phyloP scores from a whole-genome alignment of 2,329 filamentous ascomycete species.

The Penicillium hordei region DNA sequence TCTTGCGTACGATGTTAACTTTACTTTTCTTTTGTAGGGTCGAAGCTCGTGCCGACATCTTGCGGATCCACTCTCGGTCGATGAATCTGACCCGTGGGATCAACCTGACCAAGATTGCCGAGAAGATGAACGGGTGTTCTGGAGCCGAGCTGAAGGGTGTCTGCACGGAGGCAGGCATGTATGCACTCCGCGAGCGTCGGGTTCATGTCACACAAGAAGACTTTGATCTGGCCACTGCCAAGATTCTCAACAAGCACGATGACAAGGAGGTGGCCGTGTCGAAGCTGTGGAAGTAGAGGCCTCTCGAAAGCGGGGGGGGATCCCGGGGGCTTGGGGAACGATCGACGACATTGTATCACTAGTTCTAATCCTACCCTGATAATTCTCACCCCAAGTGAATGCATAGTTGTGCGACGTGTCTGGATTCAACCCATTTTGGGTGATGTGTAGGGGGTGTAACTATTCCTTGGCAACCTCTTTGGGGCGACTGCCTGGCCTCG shows the following conservation, averaged over 20 bases:
- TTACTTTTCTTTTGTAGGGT: constrained; percentile 50
- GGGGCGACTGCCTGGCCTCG: not conserved
- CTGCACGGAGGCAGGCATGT: constrained; percentile 98
- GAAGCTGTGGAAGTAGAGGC: constrained; percentile 38
- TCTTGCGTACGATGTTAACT: constrained; percentile 19
- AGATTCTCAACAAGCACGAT: constrained; percentile 99
- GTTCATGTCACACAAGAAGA: constrained; percentile 99
- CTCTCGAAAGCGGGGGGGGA: not conserved
- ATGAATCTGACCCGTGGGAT: constrained; percentile 99
- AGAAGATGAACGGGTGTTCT: constrained; percentile 99
- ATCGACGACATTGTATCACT: constrained; percentile 29
- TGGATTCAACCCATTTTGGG: not conserved
- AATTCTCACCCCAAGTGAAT: constrained; percentile 9
- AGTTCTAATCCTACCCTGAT: constrained; percentile 22
- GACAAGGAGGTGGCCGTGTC: constrained; percentile 73
- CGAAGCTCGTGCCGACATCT: constrained; percentile 93
- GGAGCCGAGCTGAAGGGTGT: constrained; percentile 98
- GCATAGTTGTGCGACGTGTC: constrained; percentile 12
- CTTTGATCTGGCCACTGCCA: constrained; percentile 96
- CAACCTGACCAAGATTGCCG: constrained; percentile 95
- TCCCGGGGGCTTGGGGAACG: not conserved
- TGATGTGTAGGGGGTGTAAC: not conserved
- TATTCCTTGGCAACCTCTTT: not conserved
- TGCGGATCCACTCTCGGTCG: constrained; percentile 94
- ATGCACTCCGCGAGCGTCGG: constrained; percentile 87